These are phyloP conservation scores for Emericellopsis terricola DNA, from an alignment of 495 filamentous ascomycete genomes.

Conservation along the genomic window DNA sequence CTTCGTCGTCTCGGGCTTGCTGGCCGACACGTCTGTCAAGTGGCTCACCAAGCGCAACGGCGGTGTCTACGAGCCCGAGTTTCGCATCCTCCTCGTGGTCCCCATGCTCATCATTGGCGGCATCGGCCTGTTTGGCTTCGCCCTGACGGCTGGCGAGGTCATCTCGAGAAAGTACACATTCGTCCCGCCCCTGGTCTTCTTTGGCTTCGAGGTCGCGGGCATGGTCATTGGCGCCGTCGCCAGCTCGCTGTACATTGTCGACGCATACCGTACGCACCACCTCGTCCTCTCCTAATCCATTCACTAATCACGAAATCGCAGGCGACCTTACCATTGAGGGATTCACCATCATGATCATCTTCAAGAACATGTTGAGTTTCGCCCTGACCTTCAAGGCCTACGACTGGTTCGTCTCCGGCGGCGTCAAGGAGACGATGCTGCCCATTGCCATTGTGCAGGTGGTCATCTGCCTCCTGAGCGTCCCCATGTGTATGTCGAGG, in stretches of 20 bases:
- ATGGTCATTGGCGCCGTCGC: slow-evolving; percentile 86
- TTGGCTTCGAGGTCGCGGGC: slow-evolving; percentile 57
- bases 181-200: slow-evolving; percentile 61
- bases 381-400: slow-evolving; percentile 68
- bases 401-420: slow-evolving; percentile 48
- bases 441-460: slow-evolving; percentile 60
- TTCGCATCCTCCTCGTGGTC: slow-evolving; percentile 63
- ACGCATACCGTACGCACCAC: slow-evolving; percentile 55
- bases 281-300: not conserved
- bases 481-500: slow-evolving; percentile 47
- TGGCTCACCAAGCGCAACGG: slow-evolving; percentile 54
- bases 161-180: slow-evolving; percentile 39
- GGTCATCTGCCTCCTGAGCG: slow-evolving; percentile 47
- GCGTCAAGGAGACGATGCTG: slow-evolving; percentile 42
- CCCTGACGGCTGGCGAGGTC: slow-evolving; percentile 41
- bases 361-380: slow-evolving; percentile 85
- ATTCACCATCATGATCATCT: slow-evolving; percentile 78
- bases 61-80: slow-evolving; percentile 84
- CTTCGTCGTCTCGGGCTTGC: slow-evolving; percentile 50
- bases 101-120: slow-evolving; percentile 64
- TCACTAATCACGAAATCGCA: slow-evolving; percentile 11
- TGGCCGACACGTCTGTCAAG: slow-evolving; percentile 56
- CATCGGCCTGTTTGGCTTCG: slow-evolving; percentile 72
- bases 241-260: slow-evolving; percentile 78
- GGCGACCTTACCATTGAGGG: slow-evolving; percentile 75